Conservation (phyloP, 176 grass and related monocot genomes). For the Themeda triandra region DNA sequence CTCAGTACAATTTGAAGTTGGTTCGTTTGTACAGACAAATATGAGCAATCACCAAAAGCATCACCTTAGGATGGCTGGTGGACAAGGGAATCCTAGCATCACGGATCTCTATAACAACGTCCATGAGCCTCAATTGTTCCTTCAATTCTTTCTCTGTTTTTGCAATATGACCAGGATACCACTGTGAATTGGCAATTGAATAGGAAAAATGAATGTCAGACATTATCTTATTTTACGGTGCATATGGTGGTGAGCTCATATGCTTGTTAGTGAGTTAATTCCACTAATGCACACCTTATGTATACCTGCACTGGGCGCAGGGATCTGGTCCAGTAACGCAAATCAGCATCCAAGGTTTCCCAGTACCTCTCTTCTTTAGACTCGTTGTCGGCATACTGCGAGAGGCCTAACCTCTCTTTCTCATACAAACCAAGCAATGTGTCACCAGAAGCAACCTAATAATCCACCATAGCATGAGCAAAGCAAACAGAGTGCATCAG, state of each 20-base stretch:
- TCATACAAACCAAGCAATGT: slow-evolving; percentile 44
- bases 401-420: slow-evolving; percentile 48
- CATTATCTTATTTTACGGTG: background rate
- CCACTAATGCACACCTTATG: slow-evolving; percentile 53
- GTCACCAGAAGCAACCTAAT: slow-evolving; percentile 45
- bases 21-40: background rate
- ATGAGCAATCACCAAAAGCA: slow-evolving; percentile 15
- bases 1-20: background rate
- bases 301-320: slow-evolving; percentile 90
- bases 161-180: slow-evolving; percentile 99
- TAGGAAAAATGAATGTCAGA: background rate
- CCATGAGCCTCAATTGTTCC: slow-evolving; percentile 88
- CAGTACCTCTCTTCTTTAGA: slow-evolving; percentile 48
- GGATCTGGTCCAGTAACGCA: slow-evolving; percentile 78
- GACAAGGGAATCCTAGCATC: slow-evolving; percentile 94
- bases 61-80: slow-evolving; percentile 91
- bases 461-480: slow-evolving; percentile 4
- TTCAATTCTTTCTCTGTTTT: slow-evolving; percentile 98
- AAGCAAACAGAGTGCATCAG: background rate
- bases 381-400: slow-evolving; percentile 27
- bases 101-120: slow-evolving; percentile 96
- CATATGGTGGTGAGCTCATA: background rate
- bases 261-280: slow-evolving; percentile 3
- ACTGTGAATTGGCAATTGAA: slow-evolving; percentile 49
- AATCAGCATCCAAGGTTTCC: slow-evolving; percentile 82